Conservation (phyloP, 306 rosid species). For the Hippophae gyantsensis region DNA sequence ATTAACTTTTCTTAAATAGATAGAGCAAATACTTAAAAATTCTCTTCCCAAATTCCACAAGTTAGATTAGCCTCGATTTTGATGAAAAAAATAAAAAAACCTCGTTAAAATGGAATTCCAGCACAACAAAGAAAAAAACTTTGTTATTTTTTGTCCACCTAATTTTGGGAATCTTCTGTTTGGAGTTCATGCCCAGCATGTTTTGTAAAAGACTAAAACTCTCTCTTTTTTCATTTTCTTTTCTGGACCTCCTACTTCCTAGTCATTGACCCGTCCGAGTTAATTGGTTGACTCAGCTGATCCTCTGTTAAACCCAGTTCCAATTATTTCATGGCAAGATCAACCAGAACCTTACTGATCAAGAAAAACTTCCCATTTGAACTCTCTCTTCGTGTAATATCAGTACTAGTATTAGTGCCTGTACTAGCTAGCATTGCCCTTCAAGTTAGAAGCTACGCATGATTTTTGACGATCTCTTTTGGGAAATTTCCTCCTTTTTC, state of each 20-base stretch:
- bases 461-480: conserved; percentile 1
- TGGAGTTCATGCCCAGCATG: conserved; percentile 15
- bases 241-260: too few species aligned
- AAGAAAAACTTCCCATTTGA: too few species aligned
- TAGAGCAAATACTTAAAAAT: too few species aligned
- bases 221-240: not conserved
- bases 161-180: conserved; percentile 18
- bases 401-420: not conserved
- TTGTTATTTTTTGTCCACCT: conserved; percentile 1
- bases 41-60: too few species aligned
- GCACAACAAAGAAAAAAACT: too few species aligned
- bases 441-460: not conserved
- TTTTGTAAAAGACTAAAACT: not conserved
- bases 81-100: too few species aligned
- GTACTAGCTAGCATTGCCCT: not conserved
- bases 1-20: too few species aligned
- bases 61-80: too few species aligned
- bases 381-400: too few species aligned
- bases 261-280: not conserved
- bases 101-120: too few species aligned
- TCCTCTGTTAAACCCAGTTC: not conserved
- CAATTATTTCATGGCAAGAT: too few species aligned
- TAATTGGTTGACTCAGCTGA: not conserved
- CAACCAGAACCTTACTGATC: too few species aligned
- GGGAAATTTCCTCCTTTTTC: conserved; percentile 15